Conservation (phyloP, 768 basidiomycete genomes). For the Tulasnella sp. region DNA sequence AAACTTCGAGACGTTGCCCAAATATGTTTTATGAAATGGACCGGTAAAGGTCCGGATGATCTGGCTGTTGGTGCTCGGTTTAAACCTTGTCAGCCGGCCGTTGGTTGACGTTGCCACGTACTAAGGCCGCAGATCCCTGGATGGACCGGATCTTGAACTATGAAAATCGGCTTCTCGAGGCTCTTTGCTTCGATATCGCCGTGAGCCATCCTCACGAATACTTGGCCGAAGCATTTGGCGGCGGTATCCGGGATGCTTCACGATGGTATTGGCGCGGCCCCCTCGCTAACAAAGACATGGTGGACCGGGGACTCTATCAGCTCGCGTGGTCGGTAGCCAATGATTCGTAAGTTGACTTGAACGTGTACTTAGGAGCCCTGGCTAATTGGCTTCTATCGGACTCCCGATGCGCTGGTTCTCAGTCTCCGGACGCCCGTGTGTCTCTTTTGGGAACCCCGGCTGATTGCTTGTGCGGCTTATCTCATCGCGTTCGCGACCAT, state of each 20-base stretch:
- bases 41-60: slow-evolving; percentile 11
- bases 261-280: slow-evolving; percentile 44
- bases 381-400: slow-evolving; percentile 25
- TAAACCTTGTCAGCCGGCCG: neutral
- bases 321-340: slow-evolving; percentile 85
- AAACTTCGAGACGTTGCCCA: slow-evolving; percentile 84
- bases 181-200: slow-evolving; percentile 83
- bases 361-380: neutral
- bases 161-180: slow-evolving; percentile 79
- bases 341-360: slow-evolving; percentile 66
- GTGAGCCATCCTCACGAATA: slow-evolving; percentile 76
- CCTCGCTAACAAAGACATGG: slow-evolving; percentile 36
- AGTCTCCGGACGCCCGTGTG: slow-evolving; percentile 84
- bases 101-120: neutral
- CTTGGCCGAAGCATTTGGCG: slow-evolving; percentile 70
- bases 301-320: slow-evolving; percentile 55
- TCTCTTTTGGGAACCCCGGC: slow-evolving; percentile 65
- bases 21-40: slow-evolving; percentile 49
- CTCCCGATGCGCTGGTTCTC: slow-evolving; percentile 4
- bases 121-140: slow-evolving; percentile 74
- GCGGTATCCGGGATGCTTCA: slow-evolving; percentile 43
- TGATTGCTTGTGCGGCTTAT: slow-evolving; percentile 78
- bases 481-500: slow-evolving; percentile 55
- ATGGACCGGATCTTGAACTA: slow-evolving; percentile 69
- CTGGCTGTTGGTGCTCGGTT: neutral